Evolutionary conservation across 768 basidiomycete genomes (phyloP).

Genomic region (Xerocomus brunneocitrinus): DNA sequence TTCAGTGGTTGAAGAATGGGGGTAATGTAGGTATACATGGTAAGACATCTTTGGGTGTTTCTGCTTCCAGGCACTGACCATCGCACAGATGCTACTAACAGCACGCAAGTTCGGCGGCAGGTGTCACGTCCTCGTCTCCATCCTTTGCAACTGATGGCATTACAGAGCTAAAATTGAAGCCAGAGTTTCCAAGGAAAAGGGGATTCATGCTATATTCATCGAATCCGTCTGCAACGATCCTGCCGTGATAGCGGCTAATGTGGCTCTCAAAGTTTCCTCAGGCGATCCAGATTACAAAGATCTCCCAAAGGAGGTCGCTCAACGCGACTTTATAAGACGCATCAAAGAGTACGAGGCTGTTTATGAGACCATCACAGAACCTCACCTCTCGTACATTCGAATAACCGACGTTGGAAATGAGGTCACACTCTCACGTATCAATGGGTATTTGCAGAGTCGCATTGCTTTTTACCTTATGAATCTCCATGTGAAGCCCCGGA

Average conservation of each 20-base stretch:
- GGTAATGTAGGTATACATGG: conserved; percentile 99
- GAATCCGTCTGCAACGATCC: conserved; percentile 96
- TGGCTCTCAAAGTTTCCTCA: conserved; percentile 91
- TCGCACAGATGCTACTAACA: conserved; percentile 88
- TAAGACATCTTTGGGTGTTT: conserved; percentile 29
- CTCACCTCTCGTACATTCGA: conserved; percentile 82
- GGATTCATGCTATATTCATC: conserved; percentile 85
- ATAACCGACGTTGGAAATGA: conserved; percentile 92
- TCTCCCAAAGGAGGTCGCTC: conserved; percentile 77
- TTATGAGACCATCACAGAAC: conserved; percentile 93
- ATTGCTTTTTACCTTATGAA: conserved; percentile 99
- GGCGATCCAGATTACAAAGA: conserved; percentile 98
- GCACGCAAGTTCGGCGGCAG: conserved; percentile 69
- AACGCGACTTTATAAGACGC: conserved; percentile 84
- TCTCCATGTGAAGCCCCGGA: conserved; percentile 91
- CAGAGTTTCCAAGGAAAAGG: conserved; percentile 82
- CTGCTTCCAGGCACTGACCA: background rate
- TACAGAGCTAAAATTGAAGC: conserved; percentile 75
- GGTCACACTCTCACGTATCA: conserved; percentile 80
- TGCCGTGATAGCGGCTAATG: conserved; percentile 89
- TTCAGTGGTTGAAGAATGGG: conserved; percentile 90
- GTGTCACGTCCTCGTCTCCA: conserved; percentile 9
- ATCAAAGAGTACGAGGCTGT: conserved; percentile 93
- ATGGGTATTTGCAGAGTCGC: conserved; percentile 93
- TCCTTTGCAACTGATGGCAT: conserved; percentile 1